phyloP scores from a whole-genome alignment of 2,329 filamentous ascomycete species.

The Cladophialophora exuberans region DNA sequence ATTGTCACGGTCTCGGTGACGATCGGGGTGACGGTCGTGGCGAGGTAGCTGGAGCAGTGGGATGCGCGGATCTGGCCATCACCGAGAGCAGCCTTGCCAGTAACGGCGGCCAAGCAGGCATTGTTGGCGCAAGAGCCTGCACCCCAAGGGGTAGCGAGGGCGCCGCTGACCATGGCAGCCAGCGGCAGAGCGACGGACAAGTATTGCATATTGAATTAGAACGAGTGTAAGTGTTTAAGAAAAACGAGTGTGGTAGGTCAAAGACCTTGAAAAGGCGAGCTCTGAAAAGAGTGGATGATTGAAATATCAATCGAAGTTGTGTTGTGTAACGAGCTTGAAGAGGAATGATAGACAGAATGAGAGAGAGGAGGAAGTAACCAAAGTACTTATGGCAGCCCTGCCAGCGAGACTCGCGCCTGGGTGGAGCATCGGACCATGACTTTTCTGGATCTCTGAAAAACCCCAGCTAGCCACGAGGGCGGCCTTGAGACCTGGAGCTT shows the following conservation, averaged over 20 bases:
- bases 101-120: conserved; percentile 32
- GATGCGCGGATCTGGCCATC: conserved; percentile 26
- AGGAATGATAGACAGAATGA: conserved; percentile 3
- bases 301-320: conserved; percentile 32
- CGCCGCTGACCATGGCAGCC: conserved; percentile 31
- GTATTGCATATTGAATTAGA: conserved; percentile 26
- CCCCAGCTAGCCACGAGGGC: conserved; percentile 27
- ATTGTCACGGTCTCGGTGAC: conserved; percentile 23
- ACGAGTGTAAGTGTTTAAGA: conserved; percentile 9
- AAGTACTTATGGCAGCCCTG: conserved; percentile 26
- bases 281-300: conserved; percentile 35
- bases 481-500: conserved; percentile 12
- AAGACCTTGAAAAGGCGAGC: conserved; percentile 28
- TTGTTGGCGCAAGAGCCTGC: conserved; percentile 16
- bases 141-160: conserved; percentile 24
- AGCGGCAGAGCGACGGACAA: conserved; percentile 30
- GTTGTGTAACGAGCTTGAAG: conserved; percentile 22
- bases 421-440: conserved; percentile 7
- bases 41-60: conserved; percentile 33
- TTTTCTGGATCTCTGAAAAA: conserved; percentile 1
- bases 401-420: conserved; percentile 8
- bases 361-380: conserved; percentile 9
- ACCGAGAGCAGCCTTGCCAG: conserved; percentile 32
- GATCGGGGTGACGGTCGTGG: conserved; percentile 27
- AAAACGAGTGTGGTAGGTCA: conserved; percentile 33